Evolutionary conservation across 2,329 filamentous ascomycete species (phyloP).

Genomic region (Epichloe coenophiala): DNA sequence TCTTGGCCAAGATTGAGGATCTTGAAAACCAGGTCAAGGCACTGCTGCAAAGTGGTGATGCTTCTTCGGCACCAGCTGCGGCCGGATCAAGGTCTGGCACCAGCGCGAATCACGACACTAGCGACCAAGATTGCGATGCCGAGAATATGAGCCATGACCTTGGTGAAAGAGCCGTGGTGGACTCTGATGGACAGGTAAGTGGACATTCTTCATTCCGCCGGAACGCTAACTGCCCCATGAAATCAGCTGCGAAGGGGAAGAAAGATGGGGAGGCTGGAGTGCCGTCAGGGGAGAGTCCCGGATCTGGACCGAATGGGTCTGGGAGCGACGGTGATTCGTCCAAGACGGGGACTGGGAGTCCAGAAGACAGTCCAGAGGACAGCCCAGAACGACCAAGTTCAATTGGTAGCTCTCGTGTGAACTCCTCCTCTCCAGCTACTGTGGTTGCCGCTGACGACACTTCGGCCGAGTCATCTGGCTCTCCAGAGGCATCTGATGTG

Average conservation of each 20-base stretch:
- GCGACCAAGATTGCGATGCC: slow-evolving; percentile 6
- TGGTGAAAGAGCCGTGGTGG: slow-evolving; percentile 6
- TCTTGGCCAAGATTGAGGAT: slow-evolving; percentile 16
- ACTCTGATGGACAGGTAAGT: slow-evolving; percentile 12
- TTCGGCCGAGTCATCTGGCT: not conserved
- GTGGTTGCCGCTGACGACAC: not conserved
- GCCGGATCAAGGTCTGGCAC: not conserved
- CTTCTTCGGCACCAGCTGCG: not conserved
- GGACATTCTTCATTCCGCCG: slow-evolving; percentile 10
- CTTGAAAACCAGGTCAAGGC: slow-evolving; percentile 15
- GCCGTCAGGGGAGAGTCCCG: not conserved
- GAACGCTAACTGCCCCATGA: slow-evolving; percentile 15
- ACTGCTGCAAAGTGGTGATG: slow-evolving; percentile 9
- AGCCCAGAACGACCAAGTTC: no score
- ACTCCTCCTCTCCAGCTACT: not conserved
- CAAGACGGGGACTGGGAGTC: no score
- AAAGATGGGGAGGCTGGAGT: not conserved
- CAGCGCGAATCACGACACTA: not conserved
- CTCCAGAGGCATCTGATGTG: not conserved
- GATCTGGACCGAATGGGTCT: not conserved
- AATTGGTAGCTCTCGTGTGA: no score
- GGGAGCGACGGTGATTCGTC: not conserved
- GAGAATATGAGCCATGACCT: slow-evolving; percentile 8
- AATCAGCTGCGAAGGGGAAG: slow-evolving; percentile 6
- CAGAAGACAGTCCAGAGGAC: no score